Evolutionary conservation across 2,329 filamentous ascomycete genomes (phyloP), one percentile per base, ranked within the genome.

Genomic region (Phaeosphaeria sp.): DNA sequence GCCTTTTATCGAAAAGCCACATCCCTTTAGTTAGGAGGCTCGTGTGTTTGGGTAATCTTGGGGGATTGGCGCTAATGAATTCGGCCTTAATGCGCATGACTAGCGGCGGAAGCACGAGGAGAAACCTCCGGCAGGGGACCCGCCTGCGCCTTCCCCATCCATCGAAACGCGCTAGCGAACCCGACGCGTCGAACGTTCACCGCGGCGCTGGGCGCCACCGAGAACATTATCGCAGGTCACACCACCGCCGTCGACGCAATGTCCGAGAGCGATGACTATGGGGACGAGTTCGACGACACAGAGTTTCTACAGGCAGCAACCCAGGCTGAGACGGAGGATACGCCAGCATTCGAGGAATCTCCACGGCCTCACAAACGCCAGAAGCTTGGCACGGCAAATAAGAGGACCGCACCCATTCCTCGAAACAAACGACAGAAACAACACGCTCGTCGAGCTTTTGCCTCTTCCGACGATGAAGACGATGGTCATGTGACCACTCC

Each of bases 231-330:
- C 36, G 15, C 36, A 27, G 24, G 56, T 47, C 42, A 56, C 51
- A 60, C 57, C 55, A 54, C 63, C 45, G 53, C 57, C 54, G 54
- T 48, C 57, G 44, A 57, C 51, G 49, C 59, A 25, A 69, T 67
- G 64, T 66, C 65, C 30, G 71, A 74, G 40, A 73, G 69, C 58
- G 86, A 90, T 42, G 86, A 89, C 46, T 90, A 87, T 68, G 87
- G 87, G 57, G 87, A 87, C 61, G 69, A 87, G 61, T 83, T 90
- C 51, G 83, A 85, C 51, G 89, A 91, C 59, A 88, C 89, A 67
- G 88, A 89, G 63, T 78, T 91, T 57, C 80, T 90, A 45, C 78
- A 83, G 36, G 88, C 84, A 6, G 81, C 87, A 21, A 87, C 84
- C 39, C 84, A 88, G 61, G 76, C 76, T 4, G 77, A 78, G 65